These are phyloP conservation scores for Multifurca ochricompacta DNA, from an alignment of 768 basidiomycete species.

Conservation along the genomic window DNA sequence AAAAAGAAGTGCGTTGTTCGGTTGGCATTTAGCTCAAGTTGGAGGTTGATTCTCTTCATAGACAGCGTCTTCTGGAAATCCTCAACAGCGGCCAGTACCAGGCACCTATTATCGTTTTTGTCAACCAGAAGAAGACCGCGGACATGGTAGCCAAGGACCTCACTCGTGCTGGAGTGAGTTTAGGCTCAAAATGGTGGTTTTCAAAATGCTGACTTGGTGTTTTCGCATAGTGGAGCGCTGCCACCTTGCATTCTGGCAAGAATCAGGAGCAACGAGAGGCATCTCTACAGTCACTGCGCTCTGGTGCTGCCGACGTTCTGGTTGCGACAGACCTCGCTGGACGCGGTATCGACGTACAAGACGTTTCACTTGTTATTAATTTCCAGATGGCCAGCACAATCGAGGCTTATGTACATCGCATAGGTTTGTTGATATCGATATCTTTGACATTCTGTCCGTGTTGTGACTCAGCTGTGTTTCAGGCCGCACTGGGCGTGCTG, in stretches of 20 bases:
- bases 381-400: constrained; percentile 97
- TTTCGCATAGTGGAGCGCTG: constrained; percentile 67
- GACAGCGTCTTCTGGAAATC: constrained; percentile 82
- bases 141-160: constrained; percentile 97
- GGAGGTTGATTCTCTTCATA: constrained; percentile 27
- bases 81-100: constrained; percentile 77
- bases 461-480: constrained; percentile 10
- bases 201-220: background rate
- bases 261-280: constrained; percentile 97
- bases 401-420: constrained; percentile 96
- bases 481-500: constrained; percentile 97
- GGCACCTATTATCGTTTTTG: constrained; percentile 96
- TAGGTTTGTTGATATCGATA: constrained; percentile 60
- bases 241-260: constrained; percentile 95
- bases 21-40: background rate
- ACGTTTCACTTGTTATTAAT: constrained; percentile 93
- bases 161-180: constrained; percentile 74
- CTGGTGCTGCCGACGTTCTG: constrained; percentile 78
- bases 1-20: constrained; percentile 77
- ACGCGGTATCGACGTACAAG: constrained; percentile 97
- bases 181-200: background rate
- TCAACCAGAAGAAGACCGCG: constrained; percentile 99
- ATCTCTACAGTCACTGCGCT: constrained; percentile 76
- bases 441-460: background rate
- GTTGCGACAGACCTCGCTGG: constrained; percentile 98